Base-by-base conservation (phyloP, 2,329 filamentous ascomycete genomes). In the Fonsecaea pugnacius region DNA sequence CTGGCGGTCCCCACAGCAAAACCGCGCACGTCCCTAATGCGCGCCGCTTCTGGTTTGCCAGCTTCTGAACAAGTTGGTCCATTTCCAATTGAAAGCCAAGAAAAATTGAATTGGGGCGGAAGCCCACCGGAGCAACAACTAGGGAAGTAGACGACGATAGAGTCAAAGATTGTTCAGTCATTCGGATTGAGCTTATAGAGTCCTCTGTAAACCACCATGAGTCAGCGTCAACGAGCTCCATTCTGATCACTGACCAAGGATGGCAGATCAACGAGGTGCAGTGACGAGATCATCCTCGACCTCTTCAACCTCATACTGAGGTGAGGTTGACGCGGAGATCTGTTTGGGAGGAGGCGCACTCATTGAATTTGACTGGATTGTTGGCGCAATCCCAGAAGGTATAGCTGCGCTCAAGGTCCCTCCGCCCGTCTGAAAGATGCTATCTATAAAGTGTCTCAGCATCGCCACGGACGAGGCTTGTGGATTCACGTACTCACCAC, bases 101-200 rank as follows among this genome's bases (percentile, higher is more conserved):
- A 67, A 89, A 89, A 24, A 84, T 80, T 0, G 83, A 83, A 71
- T 90, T 90, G 2, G 84, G 85, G 57, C 87, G 83, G 58, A 89
- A 87, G 0, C 82, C 82, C 0, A 84, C 79, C 1, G 87, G 86
- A 8, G 76, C 78, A 40, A 82, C 76, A 65, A 81, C 77, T 27
- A 78, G 70, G 6, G 74, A 73, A 9, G 75, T 72, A 66, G 65
- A 64, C 9, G 69, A 67, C 9, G 67, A 67, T 32, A 40, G 38
- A 51, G 38, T 54, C 48, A 50, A 51, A 51, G 57, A 62, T 43
- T 53, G 57, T 35, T 67, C 60, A 35, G 50, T 40, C 30, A 58
- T 40, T 54, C 53, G 63, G 27, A 63, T 43, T 24, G 68, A 67
- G 46, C 50, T 40, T 18, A 53, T 57, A 35, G 66, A 67, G 27